Evolutionary conservation across 108 stramenopile genomes (phyloP), one percentile per base, ranked within the genome.

Genomic region (Nannochloropsis granulata): DNA sequence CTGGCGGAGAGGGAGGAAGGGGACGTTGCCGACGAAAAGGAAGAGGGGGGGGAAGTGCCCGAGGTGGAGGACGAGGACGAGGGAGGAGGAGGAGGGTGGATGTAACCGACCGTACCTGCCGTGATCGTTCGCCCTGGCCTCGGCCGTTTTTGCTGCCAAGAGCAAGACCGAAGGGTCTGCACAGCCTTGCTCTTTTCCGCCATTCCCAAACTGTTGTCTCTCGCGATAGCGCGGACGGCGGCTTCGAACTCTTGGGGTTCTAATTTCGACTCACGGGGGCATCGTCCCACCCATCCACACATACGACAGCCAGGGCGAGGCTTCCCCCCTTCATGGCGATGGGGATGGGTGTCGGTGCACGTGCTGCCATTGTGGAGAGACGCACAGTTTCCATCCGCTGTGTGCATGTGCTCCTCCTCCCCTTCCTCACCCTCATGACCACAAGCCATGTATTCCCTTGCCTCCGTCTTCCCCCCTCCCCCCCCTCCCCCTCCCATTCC

Each of bases 261-360:
- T 92, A 94, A 71, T 94, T 93, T 13, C 92, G 92, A 82, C 94
- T 93, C 13, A 93, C 87, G 12, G 94, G 89, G 45, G 8, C 56
- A 71, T 16, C 56, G 56, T 2, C 56, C 56, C n/a, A 71, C 56
- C 56, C 56, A 71, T 7, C 56, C 56, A 7, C 56, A 71, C 56
- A 71, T 71, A 21, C 56, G 56, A n/a, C 56, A 71, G 21, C 56
- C 56, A 21, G 56, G 56, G 21, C 56, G 56, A n/a, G 56, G 56
- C 56, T n/a, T 71, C 8, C 21, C 56, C 94, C 93, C 91, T 94
- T 94, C 79, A 95, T 95, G 44, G 95, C 94, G 13, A 92, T 88
- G 84, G 34, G 1, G 34, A 34, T 34, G 34, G 2, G 34, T 34
- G 34, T 34, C 5, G 34, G 34, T 34, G 5, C 34, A 34, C 16